Percentiles rank a stretch among this genome's conserved stretches.
These are phyloP conservation scores for Boletus vermiculosoides DNA, from an alignment of 768 basidiomycete species.

Conservation along the genomic window DNA sequence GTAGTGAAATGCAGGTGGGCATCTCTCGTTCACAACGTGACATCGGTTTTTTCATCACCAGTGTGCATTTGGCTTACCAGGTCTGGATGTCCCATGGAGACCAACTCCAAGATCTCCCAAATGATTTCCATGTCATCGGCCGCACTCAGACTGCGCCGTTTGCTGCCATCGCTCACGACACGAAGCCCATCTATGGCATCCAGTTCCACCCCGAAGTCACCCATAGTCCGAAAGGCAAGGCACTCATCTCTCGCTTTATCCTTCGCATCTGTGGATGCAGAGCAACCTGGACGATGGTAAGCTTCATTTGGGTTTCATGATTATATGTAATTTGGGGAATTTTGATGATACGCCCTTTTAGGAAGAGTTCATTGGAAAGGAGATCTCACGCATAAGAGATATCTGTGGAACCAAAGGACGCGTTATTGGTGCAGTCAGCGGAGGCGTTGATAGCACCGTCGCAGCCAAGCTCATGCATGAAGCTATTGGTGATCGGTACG, in stretches of 20 bases:
- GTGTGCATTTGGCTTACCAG: slow-evolving; percentile 41
- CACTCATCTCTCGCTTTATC: slow-evolving; percentile 85
- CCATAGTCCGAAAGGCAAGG: slow-evolving; percentile 85
- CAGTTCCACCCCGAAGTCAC: slow-evolving; percentile 99
- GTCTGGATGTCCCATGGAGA: slow-evolving; percentile 99
- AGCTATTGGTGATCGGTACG: slow-evolving; percentile 93
- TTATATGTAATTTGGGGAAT: neutral
- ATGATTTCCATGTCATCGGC: slow-evolving; percentile 85
- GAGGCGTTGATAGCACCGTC: slow-evolving; percentile 97
- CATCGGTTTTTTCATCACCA: neutral
- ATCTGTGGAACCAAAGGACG: slow-evolving; percentile 94
- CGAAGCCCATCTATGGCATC: slow-evolving; percentile 90
- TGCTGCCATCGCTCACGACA: slow-evolving; percentile 89
- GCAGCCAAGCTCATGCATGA: slow-evolving; percentile 99
- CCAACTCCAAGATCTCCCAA: slow-evolving; percentile 78
- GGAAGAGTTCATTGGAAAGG: slow-evolving; percentile 98
- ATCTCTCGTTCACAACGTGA: neutral
- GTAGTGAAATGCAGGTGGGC: slow-evolving; percentile 83
- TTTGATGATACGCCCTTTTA: slow-evolving; percentile 27
- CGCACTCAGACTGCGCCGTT: slow-evolving; percentile 84
- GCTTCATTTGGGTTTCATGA: slow-evolving; percentile 8
- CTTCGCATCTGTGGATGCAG: slow-evolving; percentile 79
- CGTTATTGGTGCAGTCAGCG: slow-evolving; percentile 96
- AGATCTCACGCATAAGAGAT: slow-evolving; percentile 88
- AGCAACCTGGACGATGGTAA: slow-evolving; percentile 91